Evolutionary conservation across 495 filamentous ascomycete genomes (phyloP), one percentile per base, ranked within the genome.

Genomic region (Chaetomium fimeti): DNA sequence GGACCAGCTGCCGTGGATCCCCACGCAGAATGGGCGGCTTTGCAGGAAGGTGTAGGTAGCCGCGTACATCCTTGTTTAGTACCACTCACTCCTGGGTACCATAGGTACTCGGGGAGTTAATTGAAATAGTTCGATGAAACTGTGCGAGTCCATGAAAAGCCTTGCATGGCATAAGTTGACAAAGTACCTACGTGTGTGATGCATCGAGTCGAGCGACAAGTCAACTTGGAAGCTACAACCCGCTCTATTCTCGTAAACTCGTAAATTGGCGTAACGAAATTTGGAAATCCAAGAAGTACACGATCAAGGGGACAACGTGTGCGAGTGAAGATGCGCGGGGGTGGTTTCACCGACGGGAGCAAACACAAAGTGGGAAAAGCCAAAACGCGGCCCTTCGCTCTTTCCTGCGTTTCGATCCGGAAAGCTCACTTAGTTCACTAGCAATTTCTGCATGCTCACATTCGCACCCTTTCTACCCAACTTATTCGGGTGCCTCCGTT

Each of bases 11-110:
- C 29, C 42, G 38, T 67, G 52, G 56, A 67, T 66, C 16, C 68
- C 62, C 52, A 73, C 72, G 45, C 77, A 80, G 67, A 78, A 78
- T 47, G 76, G 76, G 55, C 57, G 64, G 63, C 53, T 80, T 24
- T 80, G 78, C 60, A 28, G 65, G 56, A 62, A 51, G 62, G 15
- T 13, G 47, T 64, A 40, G 12, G 16, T 24, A 24, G 18, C 43
- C 3, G 43, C 43, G 15, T 47, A 18, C 32, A 36, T 36, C 32
- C 32, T 11, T 11, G 32, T 36, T 36, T 43, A 43, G 40, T 43
- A 18, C 40, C 13, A 16, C 32, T 11, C n/a, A n/a, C n/a, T n/a
- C n/a, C n/a, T n/a, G n/a, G n/a, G n/a, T n/a, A n/a, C n/a, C n/a
- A n/a, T n/a, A n/a, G n/a, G n/a, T n/a, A n/a, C n/a, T n/a, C 32